Evolutionary conservation across 768 basidiomycete species (phyloP).

Genomic region (Suillus occidentalis): DNA sequence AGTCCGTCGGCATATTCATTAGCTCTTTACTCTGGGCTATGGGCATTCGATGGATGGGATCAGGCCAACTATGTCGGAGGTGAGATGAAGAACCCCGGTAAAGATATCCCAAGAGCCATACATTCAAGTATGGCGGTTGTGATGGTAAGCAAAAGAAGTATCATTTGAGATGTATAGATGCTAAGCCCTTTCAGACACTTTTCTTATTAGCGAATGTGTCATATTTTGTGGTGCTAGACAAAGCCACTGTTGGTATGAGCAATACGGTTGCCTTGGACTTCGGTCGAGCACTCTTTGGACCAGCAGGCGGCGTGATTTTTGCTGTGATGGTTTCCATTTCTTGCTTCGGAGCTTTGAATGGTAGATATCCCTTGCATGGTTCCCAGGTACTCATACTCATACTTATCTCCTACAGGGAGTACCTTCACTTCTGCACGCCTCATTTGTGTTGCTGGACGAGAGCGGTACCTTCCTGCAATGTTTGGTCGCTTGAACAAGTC

Average conservation of each 20-base stretch:
- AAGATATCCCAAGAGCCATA: conserved; percentile 85
- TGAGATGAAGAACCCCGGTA: conserved; percentile 79
- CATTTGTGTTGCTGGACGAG: conserved; percentile 85
- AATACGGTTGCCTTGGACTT: conserved; percentile 93
- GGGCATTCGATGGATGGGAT: conserved; percentile 98
- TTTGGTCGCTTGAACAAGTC: conserved; percentile 77
- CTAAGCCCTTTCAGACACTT: conserved; percentile 46
- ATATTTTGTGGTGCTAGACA: conserved; percentile 93
- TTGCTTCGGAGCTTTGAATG: conserved; percentile 93
- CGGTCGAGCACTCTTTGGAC: conserved; percentile 82
- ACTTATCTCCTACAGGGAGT: conserved; percentile 43
- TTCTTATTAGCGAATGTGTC: conserved; percentile 84
- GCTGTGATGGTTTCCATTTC: conserved; percentile 91
- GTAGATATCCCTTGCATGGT: conserved; percentile 36
- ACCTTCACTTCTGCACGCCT: conserved; percentile 81
- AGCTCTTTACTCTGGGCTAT: conserved; percentile 93
- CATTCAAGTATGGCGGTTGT: conserved; percentile 89
- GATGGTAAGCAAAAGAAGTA: conserved; percentile 45
- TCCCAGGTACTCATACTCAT: conserved; percentile 6
- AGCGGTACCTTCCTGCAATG: conserved; percentile 80
- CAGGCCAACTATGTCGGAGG: conserved; percentile 90
- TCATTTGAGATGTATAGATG: conserved; percentile 8
- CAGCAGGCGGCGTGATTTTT: conserved; percentile 83
- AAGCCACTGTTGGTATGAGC: conserved; percentile 68
- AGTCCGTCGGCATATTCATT: conserved; percentile 87